These are phyloP conservation scores for Trapa incisa DNA, from an alignment of 345 rosid genomes.

Conservation along the genomic window DNA sequence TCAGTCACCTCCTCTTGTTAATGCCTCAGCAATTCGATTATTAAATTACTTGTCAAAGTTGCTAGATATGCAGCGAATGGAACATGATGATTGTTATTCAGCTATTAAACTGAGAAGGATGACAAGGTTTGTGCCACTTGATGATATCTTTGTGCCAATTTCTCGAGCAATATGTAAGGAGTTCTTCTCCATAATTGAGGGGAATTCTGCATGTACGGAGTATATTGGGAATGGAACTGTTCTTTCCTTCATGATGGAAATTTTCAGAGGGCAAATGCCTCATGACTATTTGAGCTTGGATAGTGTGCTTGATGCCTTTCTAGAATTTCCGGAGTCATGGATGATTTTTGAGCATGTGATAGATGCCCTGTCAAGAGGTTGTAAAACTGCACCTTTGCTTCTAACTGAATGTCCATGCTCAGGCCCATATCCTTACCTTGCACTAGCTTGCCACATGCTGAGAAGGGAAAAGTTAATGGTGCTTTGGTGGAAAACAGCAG, in stretches of 20 bases:
- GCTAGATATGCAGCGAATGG: constrained; percentile 33
- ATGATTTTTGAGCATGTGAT: constrained; percentile 49
- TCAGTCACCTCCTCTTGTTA: constrained; percentile 43
- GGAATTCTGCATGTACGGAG: constrained; percentile 41
- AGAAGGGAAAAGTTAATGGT: constrained; percentile 66
- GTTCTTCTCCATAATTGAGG: constrained; percentile 46
- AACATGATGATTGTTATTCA: constrained; percentile 43
- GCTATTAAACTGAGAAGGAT: constrained; percentile 62
- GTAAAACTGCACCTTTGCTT: constrained; percentile 55
- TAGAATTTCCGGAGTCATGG: constrained; percentile 47
- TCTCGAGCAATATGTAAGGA: constrained; percentile 63
- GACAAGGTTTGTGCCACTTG: constrained; percentile 62
- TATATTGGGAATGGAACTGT: constrained; percentile 71
- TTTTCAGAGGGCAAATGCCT: constrained; percentile 55
- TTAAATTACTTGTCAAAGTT: constrained; percentile 67
- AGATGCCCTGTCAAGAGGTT: constrained; percentile 63
- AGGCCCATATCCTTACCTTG: constrained; percentile 80
- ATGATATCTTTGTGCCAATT: constrained; percentile 62
- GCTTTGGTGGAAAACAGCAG: constrained; percentile 69
- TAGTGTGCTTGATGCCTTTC: constrained; percentile 51
- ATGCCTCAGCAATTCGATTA: constrained; percentile 35
- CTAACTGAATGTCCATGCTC: constrained; percentile 85
- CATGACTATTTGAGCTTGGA: constrained; percentile 67
- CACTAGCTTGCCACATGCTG: constrained; percentile 72
- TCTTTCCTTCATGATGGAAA: constrained; percentile 65